Conservation (phyloP, 768 basidiomycete genomes). For the Mycena polygramma region DNA sequence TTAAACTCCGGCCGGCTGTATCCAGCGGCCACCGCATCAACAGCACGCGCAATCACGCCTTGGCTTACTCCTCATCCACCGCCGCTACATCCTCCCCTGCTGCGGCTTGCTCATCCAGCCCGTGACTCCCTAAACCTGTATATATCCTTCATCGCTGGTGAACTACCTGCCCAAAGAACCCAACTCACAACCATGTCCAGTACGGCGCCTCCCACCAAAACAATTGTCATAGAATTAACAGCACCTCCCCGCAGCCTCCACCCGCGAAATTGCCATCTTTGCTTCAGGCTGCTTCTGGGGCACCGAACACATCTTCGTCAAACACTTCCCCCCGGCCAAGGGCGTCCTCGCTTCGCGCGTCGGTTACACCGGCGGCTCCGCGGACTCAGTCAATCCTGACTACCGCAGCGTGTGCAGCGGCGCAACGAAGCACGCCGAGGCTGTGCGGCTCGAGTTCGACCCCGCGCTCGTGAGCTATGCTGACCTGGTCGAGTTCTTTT, state of each 20-base stretch:
- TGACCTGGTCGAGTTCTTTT: constrained; percentile 84
- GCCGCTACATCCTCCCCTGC: too few relatives aligned
- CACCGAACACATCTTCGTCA: constrained; percentile 71
- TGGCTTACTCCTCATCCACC: too few relatives aligned
- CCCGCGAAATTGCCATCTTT: constrained; percentile 27
- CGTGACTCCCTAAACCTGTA: too few relatives aligned
- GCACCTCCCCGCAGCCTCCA: constrained; percentile 1
- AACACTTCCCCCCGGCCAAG: constrained; percentile 62
- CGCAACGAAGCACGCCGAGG: constrained; percentile 78
- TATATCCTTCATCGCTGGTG: too few relatives aligned
- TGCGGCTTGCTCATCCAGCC: too few relatives aligned
- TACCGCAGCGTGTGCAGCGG: constrained; percentile 77
- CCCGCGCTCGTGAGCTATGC: constrained; percentile 70
- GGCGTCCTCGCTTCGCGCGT: constrained; percentile 68
- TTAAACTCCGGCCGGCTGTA: too few relatives aligned
- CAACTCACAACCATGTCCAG: not conserved
- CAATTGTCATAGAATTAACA: not conserved
- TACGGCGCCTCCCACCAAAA: not conserved
- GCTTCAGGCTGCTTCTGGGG: constrained; percentile 71
- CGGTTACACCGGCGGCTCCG: constrained; percentile 69
- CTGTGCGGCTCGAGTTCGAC: constrained; percentile 76
- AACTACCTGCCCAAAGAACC: too few relatives aligned
- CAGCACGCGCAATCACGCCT: too few relatives aligned
- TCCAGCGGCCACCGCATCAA: too few relatives aligned
- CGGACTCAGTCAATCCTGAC: constrained; percentile 55